phyloP scores from a whole-genome alignment of 768 basidiomycete species.

The Neoboletus brunneissimus region DNA sequence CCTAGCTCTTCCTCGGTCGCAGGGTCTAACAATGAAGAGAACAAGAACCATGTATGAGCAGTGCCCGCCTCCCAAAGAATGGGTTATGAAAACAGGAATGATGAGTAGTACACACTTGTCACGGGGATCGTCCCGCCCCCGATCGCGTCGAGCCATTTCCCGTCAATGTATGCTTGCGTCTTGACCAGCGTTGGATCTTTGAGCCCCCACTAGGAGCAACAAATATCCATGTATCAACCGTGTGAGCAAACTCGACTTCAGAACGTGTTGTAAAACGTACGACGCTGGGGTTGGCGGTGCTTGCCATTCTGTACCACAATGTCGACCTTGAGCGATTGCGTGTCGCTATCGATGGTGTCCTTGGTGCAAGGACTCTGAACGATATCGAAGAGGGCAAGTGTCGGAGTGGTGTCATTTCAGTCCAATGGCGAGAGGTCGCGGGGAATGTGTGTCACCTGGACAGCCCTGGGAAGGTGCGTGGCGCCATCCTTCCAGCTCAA shows the following conservation, averaged over 20 bases:
- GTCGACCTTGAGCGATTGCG: constrained; percentile 8
- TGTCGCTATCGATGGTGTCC: constrained; percentile 2
- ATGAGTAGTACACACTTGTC: constrained; percentile 51
- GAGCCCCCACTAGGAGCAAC: constrained; percentile 56
- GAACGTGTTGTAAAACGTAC: constrained; percentile 30
- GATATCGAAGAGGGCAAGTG: constrained; percentile 15
- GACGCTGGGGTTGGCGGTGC: constrained; percentile 33
- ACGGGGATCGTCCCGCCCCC: constrained; percentile 71
- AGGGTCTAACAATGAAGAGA: constrained; percentile 57
- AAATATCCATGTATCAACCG: neutral
- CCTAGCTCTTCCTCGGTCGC: constrained; percentile 83
- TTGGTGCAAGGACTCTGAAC: constrained; percentile 20
- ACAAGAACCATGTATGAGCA: constrained; percentile 1
- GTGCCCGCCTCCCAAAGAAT: neutral
- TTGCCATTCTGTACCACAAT: constrained; percentile 51
- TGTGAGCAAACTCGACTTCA: neutral
- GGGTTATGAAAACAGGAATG: neutral
- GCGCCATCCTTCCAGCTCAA: no score
- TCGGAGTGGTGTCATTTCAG: constrained; percentile 14
- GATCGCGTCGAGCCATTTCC: constrained; percentile 82
- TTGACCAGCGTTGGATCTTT: constrained; percentile 76
- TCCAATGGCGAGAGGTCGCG: neutral
- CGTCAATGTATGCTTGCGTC: constrained; percentile 75
- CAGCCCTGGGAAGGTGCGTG: constrained; percentile 1
- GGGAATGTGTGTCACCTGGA: constrained; percentile 6